Base-by-base conservation (phyloP, 257 asterid species). In the Solanum pinnatisectum region DNA sequence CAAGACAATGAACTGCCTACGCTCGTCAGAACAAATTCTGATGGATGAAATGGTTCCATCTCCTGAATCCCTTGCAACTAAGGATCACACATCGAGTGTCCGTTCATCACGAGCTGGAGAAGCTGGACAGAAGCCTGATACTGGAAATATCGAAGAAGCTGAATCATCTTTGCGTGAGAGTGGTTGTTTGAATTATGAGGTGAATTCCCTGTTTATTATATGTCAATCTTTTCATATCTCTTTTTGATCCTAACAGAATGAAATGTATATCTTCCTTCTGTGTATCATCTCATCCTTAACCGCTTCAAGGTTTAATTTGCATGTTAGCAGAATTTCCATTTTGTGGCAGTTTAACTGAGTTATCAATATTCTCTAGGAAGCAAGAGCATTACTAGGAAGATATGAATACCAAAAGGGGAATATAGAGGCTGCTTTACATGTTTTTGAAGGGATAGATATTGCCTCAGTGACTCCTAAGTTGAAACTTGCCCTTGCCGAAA, bases 321-420 rank as follows among this genome's bases (percentile, higher is more conserved):
- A 82, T 30, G 70, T 10, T 6, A 30, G 14, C 37, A 5, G 70
- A 20, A 32, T 82, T 82, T 49, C 32, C 44, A 18, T 82, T 2
- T 30, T 10, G 10, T 49, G 70, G 37, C 70, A 82, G 70, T 82
- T 82, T 30, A 82, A 18, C 44, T 49, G 3, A 70, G 37, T 30
- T 81, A 49, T 82, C 70, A 30, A 70, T 46, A 86, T 84, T 78
- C 81, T 90, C 67, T 94, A 97, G 99, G 98, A 97, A 94, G 99
- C 98, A 36, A 96, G 99, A 88, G 98, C 99, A 22, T 87, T 97
- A 89, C 90, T 97, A 87, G 99, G 99, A 88, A 92, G 99, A 89
- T 95, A 93, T 35, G 99, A 97, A 90, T 95, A 93, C 90, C 99
- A 97, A 78, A 97, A 93, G 85, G 98, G 98, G 39, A 97, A 97